Conservation (phyloP, 352 stramenopile genomes). For the Thalassiosira hispida region DNA sequence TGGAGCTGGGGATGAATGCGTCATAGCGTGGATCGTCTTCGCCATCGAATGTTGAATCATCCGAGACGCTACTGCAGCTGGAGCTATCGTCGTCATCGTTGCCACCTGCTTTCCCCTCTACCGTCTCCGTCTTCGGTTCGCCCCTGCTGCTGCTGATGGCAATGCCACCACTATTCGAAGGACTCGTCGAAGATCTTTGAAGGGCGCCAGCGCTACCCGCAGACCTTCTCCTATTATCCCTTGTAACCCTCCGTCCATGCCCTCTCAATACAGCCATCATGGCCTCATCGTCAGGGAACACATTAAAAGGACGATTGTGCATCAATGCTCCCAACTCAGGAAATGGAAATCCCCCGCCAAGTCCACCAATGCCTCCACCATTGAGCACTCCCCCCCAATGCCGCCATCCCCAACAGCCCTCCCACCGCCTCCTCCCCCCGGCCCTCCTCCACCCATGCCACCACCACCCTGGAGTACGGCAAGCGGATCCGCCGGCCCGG, state of each 20-base stretch:
- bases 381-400: conserved; percentile 21
- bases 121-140: background rate
- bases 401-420: conserved; percentile 10
- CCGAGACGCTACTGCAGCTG: conserved; percentile 40
- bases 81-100: conserved; percentile 23
- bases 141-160: background rate
- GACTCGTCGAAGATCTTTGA: background rate
- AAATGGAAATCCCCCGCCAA: conserved; percentile 30
- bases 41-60: conserved; percentile 17
- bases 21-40: conserved; percentile 40
- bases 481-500: conserved; percentile 1
- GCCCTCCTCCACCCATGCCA: background rate
- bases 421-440: background rate
- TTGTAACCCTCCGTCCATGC: conserved; percentile 25
- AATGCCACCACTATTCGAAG: background rate
- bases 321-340: conserved; percentile 20
- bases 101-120: conserved; percentile 15
- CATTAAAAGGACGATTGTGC: conserved; percentile 25
- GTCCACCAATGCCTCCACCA: conserved; percentile 12
- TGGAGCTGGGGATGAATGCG: conserved; percentile 27
- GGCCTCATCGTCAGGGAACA: conserved; percentile 39
- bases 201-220: background rate
- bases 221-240: conserved; percentile 7
- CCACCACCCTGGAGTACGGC: background rate
- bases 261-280: conserved; percentile 42